Evolutionary conservation across 805 yeast species (phyloP).

Genomic region (Metschnikowia noctiluminum): DNA sequence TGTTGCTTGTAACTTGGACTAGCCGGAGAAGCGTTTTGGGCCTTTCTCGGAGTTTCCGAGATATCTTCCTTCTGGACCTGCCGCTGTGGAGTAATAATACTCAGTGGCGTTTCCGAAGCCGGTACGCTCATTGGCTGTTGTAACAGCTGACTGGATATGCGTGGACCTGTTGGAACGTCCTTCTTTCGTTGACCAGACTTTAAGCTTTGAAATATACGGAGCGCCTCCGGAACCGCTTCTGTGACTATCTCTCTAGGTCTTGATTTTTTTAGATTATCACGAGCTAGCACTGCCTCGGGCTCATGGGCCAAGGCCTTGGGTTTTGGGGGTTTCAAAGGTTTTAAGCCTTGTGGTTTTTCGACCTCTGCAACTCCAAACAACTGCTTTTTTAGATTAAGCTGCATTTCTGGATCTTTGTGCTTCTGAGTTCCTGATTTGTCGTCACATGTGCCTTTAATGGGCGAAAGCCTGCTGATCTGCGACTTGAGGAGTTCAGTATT

Average conservation of each 20-base stretch:
- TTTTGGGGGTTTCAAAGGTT: slow-evolving; percentile 15
- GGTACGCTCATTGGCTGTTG: too few species aligned
- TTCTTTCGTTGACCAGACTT: background rate
- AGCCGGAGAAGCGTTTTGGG: too few species aligned
- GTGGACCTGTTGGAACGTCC: too few species aligned
- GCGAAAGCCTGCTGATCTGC: slow-evolving; percentile 10
- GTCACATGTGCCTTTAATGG: slow-evolving; percentile 7
- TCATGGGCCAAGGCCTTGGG: slow-evolving; percentile 5
- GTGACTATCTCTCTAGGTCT: slow-evolving; percentile 3
- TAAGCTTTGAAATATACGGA: slow-evolving; percentile 17
- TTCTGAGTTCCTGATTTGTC: background rate
- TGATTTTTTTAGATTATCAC: slow-evolving; percentile 5
- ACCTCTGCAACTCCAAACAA: background rate
- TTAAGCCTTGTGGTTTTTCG: slow-evolving; percentile 10
- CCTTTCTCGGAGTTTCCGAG: too few species aligned
- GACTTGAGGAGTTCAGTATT: slow-evolving; percentile 9
- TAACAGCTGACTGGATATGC: too few species aligned
- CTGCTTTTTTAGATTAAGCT: background rate
- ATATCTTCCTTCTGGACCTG: too few species aligned
- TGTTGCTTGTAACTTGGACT: too few species aligned
- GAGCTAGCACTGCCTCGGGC: slow-evolving; percentile 12
- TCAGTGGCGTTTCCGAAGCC: too few species aligned
- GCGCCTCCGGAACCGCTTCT: slow-evolving; percentile 25
- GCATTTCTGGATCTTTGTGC: background rate
- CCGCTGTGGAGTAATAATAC: too few species aligned